Evolutionary conservation across 148 eudicot species (phyloP).

Genomic region (Silene uniflora): DNA sequence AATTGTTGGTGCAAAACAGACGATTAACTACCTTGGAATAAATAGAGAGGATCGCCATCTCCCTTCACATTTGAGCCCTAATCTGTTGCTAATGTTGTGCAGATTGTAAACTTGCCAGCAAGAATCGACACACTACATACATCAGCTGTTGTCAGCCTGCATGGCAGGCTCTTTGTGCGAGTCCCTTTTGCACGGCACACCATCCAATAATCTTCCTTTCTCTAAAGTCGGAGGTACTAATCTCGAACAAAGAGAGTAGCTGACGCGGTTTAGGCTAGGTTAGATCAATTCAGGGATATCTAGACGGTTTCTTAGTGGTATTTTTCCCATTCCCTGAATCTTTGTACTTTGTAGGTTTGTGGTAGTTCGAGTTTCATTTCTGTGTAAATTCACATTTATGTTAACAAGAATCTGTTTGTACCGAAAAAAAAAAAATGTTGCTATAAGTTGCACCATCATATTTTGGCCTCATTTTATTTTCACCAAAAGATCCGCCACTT

Average conservation of each 20-base stretch:
- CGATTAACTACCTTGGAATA: not conserved
- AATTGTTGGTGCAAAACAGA: no score
- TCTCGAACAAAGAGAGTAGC: slow-evolving; percentile 19
- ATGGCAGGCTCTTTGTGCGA: slow-evolving; percentile 84
- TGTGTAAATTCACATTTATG: slow-evolving; percentile 11
- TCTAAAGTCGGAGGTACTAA: not conserved
- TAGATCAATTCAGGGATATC: slow-evolving; percentile 8
- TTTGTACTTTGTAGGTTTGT: slow-evolving; percentile 17
- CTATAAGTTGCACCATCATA: no score
- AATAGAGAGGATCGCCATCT: not conserved
- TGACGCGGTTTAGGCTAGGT: slow-evolving; percentile 22
- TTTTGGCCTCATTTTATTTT: no score
- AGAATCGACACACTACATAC: slow-evolving; percentile 86
- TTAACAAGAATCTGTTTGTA: no score
- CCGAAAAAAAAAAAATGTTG: no score
- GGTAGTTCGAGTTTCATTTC: slow-evolving; percentile 14
- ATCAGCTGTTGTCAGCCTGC: slow-evolving; percentile 88
- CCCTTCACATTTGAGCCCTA: not conserved
- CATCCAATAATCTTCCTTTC: slow-evolving; percentile 4
- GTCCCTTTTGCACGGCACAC: slow-evolving; percentile 51
- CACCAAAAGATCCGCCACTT: no score
- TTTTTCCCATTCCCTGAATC: not conserved
- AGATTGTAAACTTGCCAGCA: slow-evolving; percentile 72
- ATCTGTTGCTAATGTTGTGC: slow-evolving; percentile 23
- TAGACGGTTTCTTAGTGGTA: no score